Evolutionary conservation across 2,329 filamentous ascomycete species (phyloP).

Genomic region (Cercospora beticola): DNA sequence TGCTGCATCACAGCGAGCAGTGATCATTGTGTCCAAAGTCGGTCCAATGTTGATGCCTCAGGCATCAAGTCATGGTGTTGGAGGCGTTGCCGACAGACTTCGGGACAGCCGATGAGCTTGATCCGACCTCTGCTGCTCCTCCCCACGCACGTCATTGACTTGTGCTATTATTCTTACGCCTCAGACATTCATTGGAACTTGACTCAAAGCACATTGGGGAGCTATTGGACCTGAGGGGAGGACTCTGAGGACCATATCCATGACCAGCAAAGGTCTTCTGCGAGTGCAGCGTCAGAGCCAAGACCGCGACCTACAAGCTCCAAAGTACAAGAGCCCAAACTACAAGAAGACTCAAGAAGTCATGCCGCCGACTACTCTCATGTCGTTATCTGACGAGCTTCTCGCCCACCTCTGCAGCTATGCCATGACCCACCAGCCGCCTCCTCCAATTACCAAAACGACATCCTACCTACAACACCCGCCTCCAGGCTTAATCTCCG

Average conservation of each 20-base stretch:
- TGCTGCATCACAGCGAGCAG: no score
- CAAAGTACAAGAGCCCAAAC: no score
- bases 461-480: not conserved
- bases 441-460: not conserved
- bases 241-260: no score
- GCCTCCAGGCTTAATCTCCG: constrained; percentile 2
- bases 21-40: no score
- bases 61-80: not conserved
- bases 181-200: not conserved
- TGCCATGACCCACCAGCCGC: not conserved
- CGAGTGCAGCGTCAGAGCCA: not conserved
- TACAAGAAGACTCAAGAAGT: no score
- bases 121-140: constrained; percentile 3
- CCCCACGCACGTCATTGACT: constrained; percentile 12
- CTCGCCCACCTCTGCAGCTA: constrained; percentile 12
- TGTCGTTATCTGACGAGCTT: constrained; percentile 15
- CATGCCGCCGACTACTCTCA: not conserved
- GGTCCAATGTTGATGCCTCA: not conserved
- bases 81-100: constrained; percentile 1
- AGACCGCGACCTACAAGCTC: not conserved
- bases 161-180: not conserved
- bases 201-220: no score
- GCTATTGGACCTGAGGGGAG: not conserved
- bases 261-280: not conserved
- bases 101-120: constrained; percentile 7